phyloP scores from a whole-genome alignment of 495 filamentous ascomycete genomes.

The Penicillium odoratum region DNA sequence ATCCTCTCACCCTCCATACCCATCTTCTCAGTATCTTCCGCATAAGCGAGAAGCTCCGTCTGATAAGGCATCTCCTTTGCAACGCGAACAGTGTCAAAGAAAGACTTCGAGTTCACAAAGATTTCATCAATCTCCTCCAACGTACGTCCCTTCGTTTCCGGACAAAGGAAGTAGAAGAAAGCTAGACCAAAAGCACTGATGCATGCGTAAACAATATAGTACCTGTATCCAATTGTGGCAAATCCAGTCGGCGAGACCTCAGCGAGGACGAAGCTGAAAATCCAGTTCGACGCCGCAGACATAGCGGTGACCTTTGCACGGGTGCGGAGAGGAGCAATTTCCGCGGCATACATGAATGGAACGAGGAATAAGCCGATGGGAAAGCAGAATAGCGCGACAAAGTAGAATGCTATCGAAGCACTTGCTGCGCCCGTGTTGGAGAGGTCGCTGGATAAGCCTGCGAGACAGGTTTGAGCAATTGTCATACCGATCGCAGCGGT shows the following conservation, averaged over 20 bases:
- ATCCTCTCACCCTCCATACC: constrained; percentile 8
- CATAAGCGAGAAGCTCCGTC: constrained; percentile 17
- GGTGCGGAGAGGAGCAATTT: constrained; percentile 65
- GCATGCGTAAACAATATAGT: constrained; percentile 51
- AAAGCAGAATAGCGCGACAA: constrained; percentile 66
- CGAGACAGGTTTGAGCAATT: constrained; percentile 58
- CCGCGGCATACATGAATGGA: constrained; percentile 66
- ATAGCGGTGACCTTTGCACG: constrained; percentile 56
- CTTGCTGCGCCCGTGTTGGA: constrained; percentile 30
- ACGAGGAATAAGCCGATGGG: constrained; percentile 66
- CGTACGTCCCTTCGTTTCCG: constrained; percentile 44
- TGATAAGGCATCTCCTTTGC: constrained; percentile 24
- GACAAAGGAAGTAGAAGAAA: constrained; percentile 42
- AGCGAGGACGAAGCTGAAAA: constrained; percentile 35
- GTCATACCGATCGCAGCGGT: constrained; percentile 62
- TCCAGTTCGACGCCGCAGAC: constrained; percentile 31
- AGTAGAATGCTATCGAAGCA: constrained; percentile 52
- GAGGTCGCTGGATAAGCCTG: constrained; percentile 35
- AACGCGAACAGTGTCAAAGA: constrained; percentile 24
- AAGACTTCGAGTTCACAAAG: constrained; percentile 46
- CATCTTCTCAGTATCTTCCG: constrained; percentile 17
- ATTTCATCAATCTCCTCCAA: constrained; percentile 52
- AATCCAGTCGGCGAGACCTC: constrained; percentile 31
- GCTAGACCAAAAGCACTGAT: constrained; percentile 36
- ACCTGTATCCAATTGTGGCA: constrained; percentile 43